phyloP scores from a whole-genome alignment of 306 rosid genomes.

The Quercus bicolor region DNA sequence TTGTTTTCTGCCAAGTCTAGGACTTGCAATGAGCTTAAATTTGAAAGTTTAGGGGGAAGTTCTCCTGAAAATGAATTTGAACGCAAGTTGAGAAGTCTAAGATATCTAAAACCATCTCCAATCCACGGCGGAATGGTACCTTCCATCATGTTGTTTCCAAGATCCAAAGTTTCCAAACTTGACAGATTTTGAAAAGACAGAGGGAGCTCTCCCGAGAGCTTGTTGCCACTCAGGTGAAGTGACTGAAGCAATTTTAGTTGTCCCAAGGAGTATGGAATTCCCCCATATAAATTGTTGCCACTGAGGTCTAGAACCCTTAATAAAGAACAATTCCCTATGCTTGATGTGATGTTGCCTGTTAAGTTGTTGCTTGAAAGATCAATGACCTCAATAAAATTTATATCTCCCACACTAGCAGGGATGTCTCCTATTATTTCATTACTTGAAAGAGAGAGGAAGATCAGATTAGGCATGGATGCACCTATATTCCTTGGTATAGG shows the following conservation, averaged over 20 bases:
- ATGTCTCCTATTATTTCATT: slow-evolving; percentile 39
- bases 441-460: slow-evolving; percentile 30
- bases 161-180: slow-evolving; percentile 35
- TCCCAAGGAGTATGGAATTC: slow-evolving; percentile 33
- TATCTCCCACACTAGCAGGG: slow-evolving; percentile 29
- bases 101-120: slow-evolving; percentile 14
- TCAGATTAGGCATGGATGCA: not conserved
- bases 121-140: slow-evolving; percentile 44
- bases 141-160: slow-evolving; percentile 29
- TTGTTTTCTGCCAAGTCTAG: slow-evolving; percentile 42
- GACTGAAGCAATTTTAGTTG: slow-evolving; percentile 21
- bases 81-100: slow-evolving; percentile 36
- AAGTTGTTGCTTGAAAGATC: slow-evolving; percentile 42
- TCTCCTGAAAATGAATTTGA: slow-evolving; percentile 40
- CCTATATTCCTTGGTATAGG: slow-evolving; percentile 25
- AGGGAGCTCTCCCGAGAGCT: slow-evolving; percentile 35
- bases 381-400: slow-evolving; percentile 1
- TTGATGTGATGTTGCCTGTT: slow-evolving; percentile 32
- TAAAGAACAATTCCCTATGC: slow-evolving; percentile 27
- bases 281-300: slow-evolving; percentile 29
- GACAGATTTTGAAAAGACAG: slow-evolving; percentile 33
- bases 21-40: slow-evolving; percentile 39
- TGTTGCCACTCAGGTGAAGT: slow-evolving; percentile 33
- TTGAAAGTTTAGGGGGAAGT: slow-evolving; percentile 23
- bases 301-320: slow-evolving; percentile 34